Evolutionary conservation across 306 rosid species (phyloP).

Genomic region (Casuarina cunninghamiana): DNA sequence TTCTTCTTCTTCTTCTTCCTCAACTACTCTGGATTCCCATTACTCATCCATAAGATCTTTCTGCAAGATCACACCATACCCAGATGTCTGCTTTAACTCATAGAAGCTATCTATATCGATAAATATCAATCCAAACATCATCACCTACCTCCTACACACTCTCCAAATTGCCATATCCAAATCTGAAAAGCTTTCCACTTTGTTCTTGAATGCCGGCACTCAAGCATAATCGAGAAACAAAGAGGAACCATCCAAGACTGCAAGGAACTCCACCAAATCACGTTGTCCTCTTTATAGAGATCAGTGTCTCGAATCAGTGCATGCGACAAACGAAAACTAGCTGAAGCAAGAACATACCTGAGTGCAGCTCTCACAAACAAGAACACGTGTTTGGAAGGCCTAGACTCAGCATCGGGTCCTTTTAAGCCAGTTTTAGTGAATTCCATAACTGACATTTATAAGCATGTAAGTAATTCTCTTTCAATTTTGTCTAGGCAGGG

Average conservation of each 20-base stretch:
- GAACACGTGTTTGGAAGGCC: conserved; percentile 80
- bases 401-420: conserved; percentile 69
- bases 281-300: conserved; percentile 53
- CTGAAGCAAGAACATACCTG: conserved; percentile 62
- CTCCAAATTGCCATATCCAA: conserved; percentile 59
- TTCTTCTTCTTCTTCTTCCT: conserved; percentile 36
- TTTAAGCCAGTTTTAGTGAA: conserved; percentile 50
- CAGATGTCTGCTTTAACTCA: conserved; percentile 57
- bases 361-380: conserved; percentile 89
- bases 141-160: conserved; percentile 55
- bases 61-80: conserved; percentile 58
- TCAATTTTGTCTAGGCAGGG: conserved; percentile 50
- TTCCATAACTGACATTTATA: conserved; percentile 49
- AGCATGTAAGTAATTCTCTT: conserved; percentile 66
- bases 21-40: conserved; percentile 30
- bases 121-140: conserved; percentile 57
- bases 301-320: conserved; percentile 42
- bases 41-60: conserved; percentile 49
- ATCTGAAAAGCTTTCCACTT: conserved; percentile 56
- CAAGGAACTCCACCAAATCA: conserved; percentile 64
- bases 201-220: conserved; percentile 37
- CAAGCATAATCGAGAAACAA: conserved; percentile 58
- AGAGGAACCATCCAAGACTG: conserved; percentile 71
- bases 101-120: conserved; percentile 65
- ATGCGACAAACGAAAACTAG: conserved; percentile 22